Base-by-base conservation (phyloP, 2,329 filamentous ascomycete species). In the Phaeosphaeria sp. region DNA sequence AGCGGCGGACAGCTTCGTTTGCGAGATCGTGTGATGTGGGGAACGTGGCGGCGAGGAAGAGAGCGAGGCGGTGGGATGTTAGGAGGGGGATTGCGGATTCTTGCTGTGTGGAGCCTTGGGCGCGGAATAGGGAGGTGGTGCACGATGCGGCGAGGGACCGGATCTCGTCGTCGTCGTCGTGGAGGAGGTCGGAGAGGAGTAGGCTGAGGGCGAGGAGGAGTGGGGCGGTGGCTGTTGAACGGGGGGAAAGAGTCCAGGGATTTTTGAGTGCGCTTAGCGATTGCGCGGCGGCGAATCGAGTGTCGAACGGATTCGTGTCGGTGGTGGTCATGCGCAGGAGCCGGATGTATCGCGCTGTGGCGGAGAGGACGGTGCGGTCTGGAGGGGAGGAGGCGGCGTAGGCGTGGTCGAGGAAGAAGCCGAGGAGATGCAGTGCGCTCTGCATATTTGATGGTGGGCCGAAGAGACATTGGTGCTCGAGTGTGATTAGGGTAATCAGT, bases 121-220 rank as follows among this genome's bases (percentile, higher is more conserved):
- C 27, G 11, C 45, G 78, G 7, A 89, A 65, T 22, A 91, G 74
- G 21, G 70, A 73, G 5, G 77, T 72, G 0, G 83, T 80, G 1
- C 85, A 82, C 0, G 66, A 58, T 2, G 88, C 85, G 7, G 89
- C 89, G 1, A 85, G 74, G 33, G 89, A 85, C 45, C 94, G 87
- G 61, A 97, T 86, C 56, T 97, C 93, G 60, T 97, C 92, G 71
- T 98, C 94, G 72, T 98, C 94, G 72, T 98, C 95, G 71, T 91
- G 91, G 47, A 76, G 69, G 49, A 71, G 55, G 55, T 72, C 67
- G 67, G 74, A 70, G 1, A 76, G 60, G 3, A 89, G 81, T 5
- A 92, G 74, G 51, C 45, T 46, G 6, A 78, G 60, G 18, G 61
- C 60, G 1, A 77, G 68, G 46, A 72, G 39, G 1, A 69, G 55